These are phyloP conservation scores for Brachypodium distachyon DNA, from an alignment of 202 grass and related monocot genomes.

Conservation along the genomic window DNA sequence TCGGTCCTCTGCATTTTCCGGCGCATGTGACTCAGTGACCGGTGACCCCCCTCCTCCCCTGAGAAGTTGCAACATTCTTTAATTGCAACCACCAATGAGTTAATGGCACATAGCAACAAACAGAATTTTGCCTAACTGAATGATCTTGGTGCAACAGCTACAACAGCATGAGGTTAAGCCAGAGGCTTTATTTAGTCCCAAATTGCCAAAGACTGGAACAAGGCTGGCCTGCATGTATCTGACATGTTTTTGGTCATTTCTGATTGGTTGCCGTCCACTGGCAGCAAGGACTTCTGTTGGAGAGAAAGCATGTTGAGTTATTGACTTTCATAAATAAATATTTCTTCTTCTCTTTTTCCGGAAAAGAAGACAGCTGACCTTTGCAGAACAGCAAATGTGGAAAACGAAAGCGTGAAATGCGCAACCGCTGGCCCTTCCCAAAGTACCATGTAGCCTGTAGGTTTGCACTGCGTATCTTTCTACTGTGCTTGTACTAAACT, in stretches of 20 bases:
- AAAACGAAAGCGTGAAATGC: not conserved
- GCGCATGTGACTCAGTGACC: slow-evolving; percentile 14
- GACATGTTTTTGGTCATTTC: not conserved
- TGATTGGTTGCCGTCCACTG: not conserved
- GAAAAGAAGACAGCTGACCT: not conserved
- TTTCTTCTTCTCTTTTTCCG: not conserved
- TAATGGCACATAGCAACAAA: not conserved
- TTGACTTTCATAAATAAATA: not conserved
- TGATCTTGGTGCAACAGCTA: not conserved
- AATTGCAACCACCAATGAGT: not conserved
- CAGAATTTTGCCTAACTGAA: not conserved
- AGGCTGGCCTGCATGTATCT: not conserved
- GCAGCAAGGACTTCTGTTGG: too few relatives aligned
- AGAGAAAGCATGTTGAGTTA: not conserved
- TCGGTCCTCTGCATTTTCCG: not conserved
- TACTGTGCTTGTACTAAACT: not conserved
- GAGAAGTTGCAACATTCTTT: not conserved
- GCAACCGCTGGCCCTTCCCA: not conserved
- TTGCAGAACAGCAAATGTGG: not conserved
- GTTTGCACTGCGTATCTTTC: not conserved
- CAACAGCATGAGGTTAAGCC: not conserved
- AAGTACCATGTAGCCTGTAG: not conserved
- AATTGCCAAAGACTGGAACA: not conserved
- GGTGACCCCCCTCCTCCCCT: too few relatives aligned
- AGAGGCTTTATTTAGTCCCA: not conserved